These are phyloP conservation scores for Oryza meyeriana DNA, from an alignment of 176 grass and related monocot species.

Conservation along the genomic window DNA sequence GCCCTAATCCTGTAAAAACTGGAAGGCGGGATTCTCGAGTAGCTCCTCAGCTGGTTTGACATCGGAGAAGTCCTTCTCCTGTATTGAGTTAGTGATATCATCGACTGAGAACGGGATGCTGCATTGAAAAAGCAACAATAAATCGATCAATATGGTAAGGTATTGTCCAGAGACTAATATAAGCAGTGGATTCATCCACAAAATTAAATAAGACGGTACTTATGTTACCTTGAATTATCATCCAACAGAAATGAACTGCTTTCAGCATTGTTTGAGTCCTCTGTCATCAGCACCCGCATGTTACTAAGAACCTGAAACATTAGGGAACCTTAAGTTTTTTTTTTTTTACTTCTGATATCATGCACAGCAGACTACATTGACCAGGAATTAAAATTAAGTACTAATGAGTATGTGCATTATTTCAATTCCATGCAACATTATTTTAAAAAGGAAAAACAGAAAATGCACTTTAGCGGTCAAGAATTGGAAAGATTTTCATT, in stretches of 20 bases:
- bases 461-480: not conserved
- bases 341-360: not conserved
- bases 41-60: slow-evolving; percentile 83
- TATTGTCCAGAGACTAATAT: not conserved
- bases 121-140: slow-evolving; percentile 24
- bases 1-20: slow-evolving; percentile 98
- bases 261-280: slow-evolving; percentile 78
- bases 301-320: slow-evolving; percentile 76
- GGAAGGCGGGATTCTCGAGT: slow-evolving; percentile 82
- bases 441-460: not conserved
- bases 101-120: slow-evolving; percentile 97
- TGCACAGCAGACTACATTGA: not conserved
- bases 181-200: not conserved
- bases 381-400: slow-evolving; percentile 1
- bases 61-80: slow-evolving; percentile 85
- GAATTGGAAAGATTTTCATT: not conserved
- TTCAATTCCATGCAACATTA: not conserved
- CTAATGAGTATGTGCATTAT: not conserved
- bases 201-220: not conserved
- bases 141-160: not conserved
- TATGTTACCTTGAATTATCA: slow-evolving; percentile 77
- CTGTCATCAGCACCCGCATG: slow-evolving; percentile 89
- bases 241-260: slow-evolving; percentile 91
- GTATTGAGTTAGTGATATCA: slow-evolving; percentile 80
- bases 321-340: not conserved